phyloP scores from a whole-genome alignment of 345 rosid genomes.

The Boechera divaricarpa region DNA sequence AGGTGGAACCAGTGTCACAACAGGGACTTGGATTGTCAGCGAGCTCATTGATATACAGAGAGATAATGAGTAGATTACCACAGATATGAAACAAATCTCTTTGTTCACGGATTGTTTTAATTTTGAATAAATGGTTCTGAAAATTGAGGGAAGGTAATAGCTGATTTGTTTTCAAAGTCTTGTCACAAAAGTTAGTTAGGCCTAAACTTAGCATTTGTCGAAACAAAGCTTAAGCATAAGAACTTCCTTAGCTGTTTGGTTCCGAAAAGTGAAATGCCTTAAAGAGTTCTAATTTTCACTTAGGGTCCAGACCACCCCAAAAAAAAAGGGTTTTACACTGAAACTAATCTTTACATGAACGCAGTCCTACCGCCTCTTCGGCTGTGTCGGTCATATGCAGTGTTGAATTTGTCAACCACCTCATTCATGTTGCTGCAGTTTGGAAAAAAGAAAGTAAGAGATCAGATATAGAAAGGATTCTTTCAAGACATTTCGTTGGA shows the following conservation, averaged over 20 bases:
- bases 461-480: constrained; percentile 11
- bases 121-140: constrained; percentile 20
- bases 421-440: constrained; percentile 87
- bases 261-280: constrained; percentile 21
- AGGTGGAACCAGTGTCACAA: constrained; percentile 68
- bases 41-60: constrained; percentile 63
- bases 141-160: constrained; percentile 1
- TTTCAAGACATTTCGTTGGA: neutral
- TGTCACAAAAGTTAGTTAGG: neutral
- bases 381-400: constrained; percentile 78
- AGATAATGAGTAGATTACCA: constrained; percentile 77
- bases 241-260: constrained; percentile 26
- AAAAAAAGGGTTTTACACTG: constrained; percentile 23
- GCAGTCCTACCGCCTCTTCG: constrained; percentile 86
- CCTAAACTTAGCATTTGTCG: constrained; percentile 16
- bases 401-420: constrained; percentile 92
- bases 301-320: neutral
- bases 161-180: neutral
- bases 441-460: neutral
- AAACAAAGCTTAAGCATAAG: constrained; percentile 10
- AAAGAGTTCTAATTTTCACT: constrained; percentile 15
- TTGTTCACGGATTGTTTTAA: constrained; percentile 20
- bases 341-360: constrained; percentile 56
- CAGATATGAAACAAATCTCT: constrained; percentile 33
- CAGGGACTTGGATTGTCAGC: constrained; percentile 59